Conservation (phyloP, 257 asterid species). For the Solanum infundibuliforme region DNA sequence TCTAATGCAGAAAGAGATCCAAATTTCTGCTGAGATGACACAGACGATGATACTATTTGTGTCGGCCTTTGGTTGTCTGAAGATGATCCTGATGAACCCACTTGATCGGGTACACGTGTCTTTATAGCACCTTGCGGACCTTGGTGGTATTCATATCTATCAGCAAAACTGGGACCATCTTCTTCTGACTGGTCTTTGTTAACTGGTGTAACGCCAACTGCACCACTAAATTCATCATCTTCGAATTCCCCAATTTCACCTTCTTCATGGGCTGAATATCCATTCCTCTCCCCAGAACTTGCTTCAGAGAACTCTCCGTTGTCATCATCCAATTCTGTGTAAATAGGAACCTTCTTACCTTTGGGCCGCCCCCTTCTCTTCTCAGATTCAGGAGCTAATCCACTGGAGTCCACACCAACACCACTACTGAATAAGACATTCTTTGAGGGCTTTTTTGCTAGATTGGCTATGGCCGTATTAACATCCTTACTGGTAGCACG, state of each 20-base stretch:
- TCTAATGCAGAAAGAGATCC: conserved; percentile 97
- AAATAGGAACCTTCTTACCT: conserved; percentile 62
- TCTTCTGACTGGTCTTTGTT: conserved; percentile 72
- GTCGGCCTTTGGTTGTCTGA: conserved; percentile 54
- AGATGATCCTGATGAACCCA: conserved; percentile 88
- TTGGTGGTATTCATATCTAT: conserved; percentile 45
- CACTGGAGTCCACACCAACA: conserved; percentile 38
- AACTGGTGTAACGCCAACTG: conserved; percentile 34
- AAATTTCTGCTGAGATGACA: conserved; percentile 96
- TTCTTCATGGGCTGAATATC: conserved; percentile 58
- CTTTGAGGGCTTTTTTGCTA: conserved; percentile 77
- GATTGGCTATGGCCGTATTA: conserved; percentile 48
- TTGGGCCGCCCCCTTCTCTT: conserved; percentile 84
- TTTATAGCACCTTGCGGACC: conserved; percentile 39
- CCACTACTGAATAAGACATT: conserved; percentile 43
- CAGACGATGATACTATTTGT: conserved; percentile 63
- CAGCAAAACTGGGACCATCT: conserved; percentile 50
- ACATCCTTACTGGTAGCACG: conserved; percentile 82
- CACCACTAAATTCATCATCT: conserved; percentile 58
- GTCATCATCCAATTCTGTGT: conserved; percentile 93
- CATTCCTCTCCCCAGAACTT: conserved; percentile 75
- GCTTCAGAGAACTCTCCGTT: conserved; percentile 78
- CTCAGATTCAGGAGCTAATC: conserved; percentile 53
- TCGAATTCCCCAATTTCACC: conserved; percentile 76
- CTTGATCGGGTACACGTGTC: conserved; percentile 39